A percentile compares a stretch with the other conserved stretches of the same genome.
Evolutionary conservation across 768 basidiomycete genomes (phyloP).

Genomic region (Leccinum obscurum): DNA sequence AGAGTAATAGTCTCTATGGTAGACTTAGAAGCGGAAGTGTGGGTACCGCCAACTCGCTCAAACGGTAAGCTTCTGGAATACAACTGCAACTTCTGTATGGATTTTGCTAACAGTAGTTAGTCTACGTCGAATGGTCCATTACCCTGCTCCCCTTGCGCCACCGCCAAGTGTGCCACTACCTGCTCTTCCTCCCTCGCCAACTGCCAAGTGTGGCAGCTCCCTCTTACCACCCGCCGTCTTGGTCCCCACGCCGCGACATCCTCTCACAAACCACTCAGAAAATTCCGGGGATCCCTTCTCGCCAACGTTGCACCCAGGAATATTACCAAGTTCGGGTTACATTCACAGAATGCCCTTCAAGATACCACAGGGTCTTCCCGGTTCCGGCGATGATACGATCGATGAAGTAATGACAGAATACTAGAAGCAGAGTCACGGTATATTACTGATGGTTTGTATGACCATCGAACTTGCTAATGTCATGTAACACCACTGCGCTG

Average conservation of each 20-base stretch:
- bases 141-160: slow-evolving; percentile 25
- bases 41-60: slow-evolving; percentile 31
- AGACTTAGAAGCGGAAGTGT: slow-evolving; percentile 57
- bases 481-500: slow-evolving; percentile 13
- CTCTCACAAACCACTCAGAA: slow-evolving; percentile 11
- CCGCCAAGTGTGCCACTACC: slow-evolving; percentile 33
- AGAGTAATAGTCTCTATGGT: slow-evolving; percentile 46
- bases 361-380: slow-evolving; percentile 7
- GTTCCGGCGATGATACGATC: slow-evolving; percentile 3
- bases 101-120: slow-evolving; percentile 27
- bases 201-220: slow-evolving; percentile 11
- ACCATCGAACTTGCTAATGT: not conserved
- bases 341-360: slow-evolving; percentile 13
- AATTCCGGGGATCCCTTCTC: slow-evolving; percentile 5
- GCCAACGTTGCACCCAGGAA: slow-evolving; percentile 1
- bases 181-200: slow-evolving; percentile 28
- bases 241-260: slow-evolving; percentile 19
- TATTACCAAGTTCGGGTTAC: slow-evolving; percentile 12
- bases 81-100: slow-evolving; percentile 6
- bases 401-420: slow-evolving; percentile 26
- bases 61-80: slow-evolving; percentile 32
- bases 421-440: slow-evolving; percentile 5
- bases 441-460: slow-evolving; percentile 12
- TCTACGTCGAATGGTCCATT: slow-evolving; percentile 40
- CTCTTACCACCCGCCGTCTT: slow-evolving; percentile 24